Conservation (phyloP, 768 basidiomycete genomes). For the Suillus lakei region DNA sequence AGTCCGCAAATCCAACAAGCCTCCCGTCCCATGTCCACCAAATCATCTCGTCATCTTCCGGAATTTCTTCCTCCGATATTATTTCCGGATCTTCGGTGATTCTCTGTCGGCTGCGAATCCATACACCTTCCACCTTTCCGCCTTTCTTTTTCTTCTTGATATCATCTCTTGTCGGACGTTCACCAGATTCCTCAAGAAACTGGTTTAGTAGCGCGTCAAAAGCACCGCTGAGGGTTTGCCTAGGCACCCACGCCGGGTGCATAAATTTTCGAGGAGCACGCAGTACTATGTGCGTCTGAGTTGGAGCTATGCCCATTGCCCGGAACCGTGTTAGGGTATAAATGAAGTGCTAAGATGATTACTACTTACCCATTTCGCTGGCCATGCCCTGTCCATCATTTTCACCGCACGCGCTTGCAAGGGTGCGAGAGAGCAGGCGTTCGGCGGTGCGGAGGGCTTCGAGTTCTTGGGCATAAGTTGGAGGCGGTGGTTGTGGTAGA, state of each 20-base stretch:
- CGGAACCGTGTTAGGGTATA: background rate
- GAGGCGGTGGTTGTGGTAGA: background rate
- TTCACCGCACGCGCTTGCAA: conserved; percentile 49
- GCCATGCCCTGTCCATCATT: conserved; percentile 43
- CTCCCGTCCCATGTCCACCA: conserved; percentile 60
- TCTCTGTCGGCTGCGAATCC: conserved; percentile 36
- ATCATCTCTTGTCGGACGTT: conserved; percentile 20
- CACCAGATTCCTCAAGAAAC: conserved; percentile 38
- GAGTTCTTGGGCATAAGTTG: conserved; percentile 36
- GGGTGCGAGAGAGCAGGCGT: conserved; percentile 48
- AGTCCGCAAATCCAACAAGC: conserved; percentile 51
- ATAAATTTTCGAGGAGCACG: conserved; percentile 52
- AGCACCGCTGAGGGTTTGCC: conserved; percentile 44
- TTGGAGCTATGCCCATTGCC: conserved; percentile 48
- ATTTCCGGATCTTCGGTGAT: conserved; percentile 8
- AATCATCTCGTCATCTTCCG: conserved; percentile 51
- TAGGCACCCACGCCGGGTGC: conserved; percentile 52
- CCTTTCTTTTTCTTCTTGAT: conserved; percentile 33
- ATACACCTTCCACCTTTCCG: conserved; percentile 43
- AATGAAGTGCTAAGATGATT: background rate
- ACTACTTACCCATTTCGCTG: conserved; percentile 43
- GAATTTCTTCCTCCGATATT: conserved; percentile 20
- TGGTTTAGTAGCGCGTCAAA: conserved; percentile 41
- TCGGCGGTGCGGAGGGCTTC: conserved; percentile 40
- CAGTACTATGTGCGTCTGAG: conserved; percentile 51